Evolutionary conservation across 164 flowering plant genomes (phyloP), one percentile per base, ranked within the genome.

Genomic region (Magnolia sinica): DNA sequence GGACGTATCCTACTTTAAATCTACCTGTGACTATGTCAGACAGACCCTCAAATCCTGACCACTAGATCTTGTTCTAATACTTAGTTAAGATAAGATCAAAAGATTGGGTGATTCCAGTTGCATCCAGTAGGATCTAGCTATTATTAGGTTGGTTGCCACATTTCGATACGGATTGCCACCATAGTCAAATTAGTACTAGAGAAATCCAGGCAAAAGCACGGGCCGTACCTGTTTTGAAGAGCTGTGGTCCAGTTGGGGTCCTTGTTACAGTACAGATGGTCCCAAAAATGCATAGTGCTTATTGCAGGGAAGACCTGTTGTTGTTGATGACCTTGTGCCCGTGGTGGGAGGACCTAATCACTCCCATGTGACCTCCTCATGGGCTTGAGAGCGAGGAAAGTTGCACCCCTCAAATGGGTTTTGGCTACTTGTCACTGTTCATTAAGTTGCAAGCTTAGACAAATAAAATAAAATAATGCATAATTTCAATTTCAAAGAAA

Each of bases 291-390:
- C 31, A 72, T 4, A 16, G 22, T 27, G 49, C 55, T 16, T 29
- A 24, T 23, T 29, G 59, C 11, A 51, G 20, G 72, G 74, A 37
- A n/a, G 55, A 37, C 4, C 45, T 31, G 50, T 5, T 19, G 24
- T 13, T 22, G 51, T 67, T 20, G 72, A 31, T 50, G 77, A n/a
- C 76, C 72, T 77, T 52, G 67, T 51, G 76, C 14, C 20, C 19
- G 52, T n/a, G 76, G 66, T 73, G 50, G 67, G 22, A 76, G 74
- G 49, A 64, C 63, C 79, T 45, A 64, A 64, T 77, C 68, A 18
- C 59, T 71, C 18, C 76, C 73, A 77, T 77, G 79, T 73, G 79
- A 77, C 10, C 51, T 52, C 71, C 76, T 68, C 76, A 37, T 73
- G 79, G 37, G 24, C 58, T 29, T 27, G 72, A 13, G 37, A 45